Base-by-base conservation (phyloP, 1,284 basidiomycete genomes). In the Hemileia vastatrix region DNA sequence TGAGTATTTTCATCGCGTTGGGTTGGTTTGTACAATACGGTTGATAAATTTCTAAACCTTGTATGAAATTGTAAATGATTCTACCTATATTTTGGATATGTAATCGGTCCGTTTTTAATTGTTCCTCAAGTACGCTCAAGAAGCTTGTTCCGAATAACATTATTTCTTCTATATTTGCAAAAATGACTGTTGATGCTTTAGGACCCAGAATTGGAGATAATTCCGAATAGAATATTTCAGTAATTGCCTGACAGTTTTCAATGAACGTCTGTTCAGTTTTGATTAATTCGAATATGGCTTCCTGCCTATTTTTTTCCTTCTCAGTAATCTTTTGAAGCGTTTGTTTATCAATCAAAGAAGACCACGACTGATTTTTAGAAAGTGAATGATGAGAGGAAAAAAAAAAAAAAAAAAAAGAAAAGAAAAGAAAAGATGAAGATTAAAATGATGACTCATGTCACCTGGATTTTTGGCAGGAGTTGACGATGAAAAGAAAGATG, bases 371-470 rank as follows among this genome's bases (percentile, higher is more conserved):
- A 43, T n/a, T 43, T 43, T 43, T 6, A 8, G 36, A n/a, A 43
- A n/a, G 6, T 43, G 36, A 43, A n/a, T 43, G n/a, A 43, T 43
- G 6, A 43, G 6, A 43, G n/a, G 36, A 43, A 6, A 43, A 8
- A 8, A 57, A 56, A 43, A 45, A 36, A 48, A 61, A 57, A 11
- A 55, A 58, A 48, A 45, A 49, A 54, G 63, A 76, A 83, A 81
- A 80, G 79, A 68, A 65, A 67, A 66, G 54, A 63, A 65, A 78
- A 74, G 59, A 58, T 77, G 54, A 73, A 70, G 68, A 74, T 74
- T 67, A 68, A 68, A 66, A 73, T 76, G 71, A 44, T 31, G 23
- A 31, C 21, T 27, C 5, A 23, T 23, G 51, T n/a, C n/a, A 44
- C 18, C 47, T 31, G 13, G 18, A 51, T 19, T 13, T 27, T 21